phyloP scores from a whole-genome alignment of 1,284 basidiomycete genomes.

The Prillingera fragicola region DNA sequence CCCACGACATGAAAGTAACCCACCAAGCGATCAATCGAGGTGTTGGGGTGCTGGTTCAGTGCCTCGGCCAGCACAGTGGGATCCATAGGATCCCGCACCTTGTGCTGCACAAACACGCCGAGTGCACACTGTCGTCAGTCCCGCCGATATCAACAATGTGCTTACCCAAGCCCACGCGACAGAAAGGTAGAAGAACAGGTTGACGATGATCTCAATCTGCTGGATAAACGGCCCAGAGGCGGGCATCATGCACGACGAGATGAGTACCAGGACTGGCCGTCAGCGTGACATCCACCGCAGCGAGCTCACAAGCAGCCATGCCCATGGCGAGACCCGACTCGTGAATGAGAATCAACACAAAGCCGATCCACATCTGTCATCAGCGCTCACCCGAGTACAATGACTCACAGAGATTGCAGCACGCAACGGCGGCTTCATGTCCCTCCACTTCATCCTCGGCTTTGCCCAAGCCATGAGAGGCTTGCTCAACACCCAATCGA shows the following conservation, averaged over 20 bases:
- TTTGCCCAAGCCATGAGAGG: conserved; percentile 33
- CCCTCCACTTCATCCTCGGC: conserved; percentile 30
- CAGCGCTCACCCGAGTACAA: background rate
- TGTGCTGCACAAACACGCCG: conserved; percentile 31
- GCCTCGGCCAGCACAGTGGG: conserved; percentile 19
- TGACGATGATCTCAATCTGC: conserved; percentile 36
- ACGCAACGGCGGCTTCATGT: conserved; percentile 39
- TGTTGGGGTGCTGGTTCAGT: too few species aligned
- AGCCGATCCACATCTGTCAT: conserved; percentile 41
- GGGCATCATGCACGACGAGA: conserved; percentile 42
- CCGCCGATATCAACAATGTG: background rate
- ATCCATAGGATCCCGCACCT: conserved; percentile 24
- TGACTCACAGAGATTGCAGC: conserved; percentile 36
- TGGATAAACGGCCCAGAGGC: conserved; percentile 39
- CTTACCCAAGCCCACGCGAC: conserved; percentile 44
- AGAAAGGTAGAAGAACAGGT: conserved; percentile 40
- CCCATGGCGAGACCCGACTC: conserved; percentile 33
- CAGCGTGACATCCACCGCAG: background rate
- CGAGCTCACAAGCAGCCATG: conserved; percentile 38
- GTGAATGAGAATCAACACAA: conserved; percentile 38
- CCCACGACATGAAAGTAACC: too few species aligned
- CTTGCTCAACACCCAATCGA: conserved; percentile 1
- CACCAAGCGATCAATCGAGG: too few species aligned
- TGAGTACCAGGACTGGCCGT: conserved; percentile 34
- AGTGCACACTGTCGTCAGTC: conserved; percentile 17